Conservation (phyloP, 73 alveolate genomes). For the Paramecium primaurelia region DNA sequence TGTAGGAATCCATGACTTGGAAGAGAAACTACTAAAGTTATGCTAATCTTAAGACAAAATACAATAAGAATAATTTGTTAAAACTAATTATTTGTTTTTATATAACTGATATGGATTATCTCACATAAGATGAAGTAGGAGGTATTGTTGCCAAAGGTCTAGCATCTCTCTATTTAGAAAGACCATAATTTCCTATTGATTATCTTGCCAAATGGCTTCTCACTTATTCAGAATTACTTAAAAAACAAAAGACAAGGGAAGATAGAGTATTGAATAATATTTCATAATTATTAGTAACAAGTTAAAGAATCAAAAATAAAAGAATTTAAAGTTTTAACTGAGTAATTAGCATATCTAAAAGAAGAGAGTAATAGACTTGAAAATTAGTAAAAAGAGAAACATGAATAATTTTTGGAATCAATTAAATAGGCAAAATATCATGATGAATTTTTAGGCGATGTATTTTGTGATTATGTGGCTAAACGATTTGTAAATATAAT, state of each 20-base stretch:
- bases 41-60: not conserved
- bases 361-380: conserved; percentile 45
- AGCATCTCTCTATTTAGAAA: conserved; percentile 74
- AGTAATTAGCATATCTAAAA: conserved; percentile 37
- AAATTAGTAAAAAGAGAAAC: conserved; percentile 34
- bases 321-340: conserved; percentile 59
- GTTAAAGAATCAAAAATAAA: conserved; percentile 56
- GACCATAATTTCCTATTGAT: conserved; percentile 90
- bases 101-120: conserved; percentile 57
- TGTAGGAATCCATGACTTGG: not conserved
- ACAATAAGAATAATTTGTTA: not conserved
- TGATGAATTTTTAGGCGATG: conserved; percentile 55
- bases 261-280: not conserved
- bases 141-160: conserved; percentile 78
- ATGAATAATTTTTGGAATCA: conserved; percentile 28
- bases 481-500: not conserved
- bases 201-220: conserved; percentile 92
- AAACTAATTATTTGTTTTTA: conserved; percentile 16
- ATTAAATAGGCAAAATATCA: conserved; percentile 58
- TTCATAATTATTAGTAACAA: conserved; percentile 41
- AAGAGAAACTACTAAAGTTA: not conserved
- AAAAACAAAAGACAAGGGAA: not conserved
- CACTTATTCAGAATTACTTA: conserved; percentile 67
- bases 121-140: conserved; percentile 73
- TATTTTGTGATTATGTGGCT: not conserved